phyloP scores from a whole-genome alignment of 495 filamentous ascomycete genomes.

The Penicillium cinerascens region DNA sequence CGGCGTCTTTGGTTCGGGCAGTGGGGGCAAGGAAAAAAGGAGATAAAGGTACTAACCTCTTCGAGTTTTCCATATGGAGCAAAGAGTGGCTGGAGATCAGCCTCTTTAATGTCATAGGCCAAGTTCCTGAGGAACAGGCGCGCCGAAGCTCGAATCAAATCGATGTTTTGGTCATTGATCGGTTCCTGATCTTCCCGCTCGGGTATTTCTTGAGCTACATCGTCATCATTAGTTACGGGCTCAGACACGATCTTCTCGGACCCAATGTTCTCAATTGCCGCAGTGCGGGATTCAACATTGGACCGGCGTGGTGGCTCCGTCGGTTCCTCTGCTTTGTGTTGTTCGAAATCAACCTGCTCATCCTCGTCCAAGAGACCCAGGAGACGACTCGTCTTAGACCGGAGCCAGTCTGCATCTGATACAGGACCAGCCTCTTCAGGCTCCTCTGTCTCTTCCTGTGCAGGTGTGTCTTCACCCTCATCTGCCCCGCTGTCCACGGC shows the following conservation, averaged over 20 bases:
- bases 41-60: constrained; percentile 65
- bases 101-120: constrained; percentile 72
- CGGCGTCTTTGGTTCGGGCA: not conserved
- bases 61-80: constrained; percentile 65
- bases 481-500: constrained; percentile 20
- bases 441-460: constrained; percentile 17
- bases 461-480: constrained; percentile 16
- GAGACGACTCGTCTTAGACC: constrained; percentile 86
- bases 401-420: constrained; percentile 84
- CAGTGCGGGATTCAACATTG: constrained; percentile 24
- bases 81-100: constrained; percentile 72
- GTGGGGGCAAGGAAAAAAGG: constrained; percentile 9
- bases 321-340: constrained; percentile 18
- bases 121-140: constrained; percentile 89
- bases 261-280: constrained; percentile 18
- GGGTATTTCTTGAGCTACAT: constrained; percentile 16
- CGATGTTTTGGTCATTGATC: constrained; percentile 33
- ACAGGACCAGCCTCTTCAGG: constrained; percentile 24
- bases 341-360: constrained; percentile 37
- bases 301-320: constrained; percentile 5
- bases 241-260: constrained; percentile 11
- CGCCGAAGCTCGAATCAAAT: constrained; percentile 46
- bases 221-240: constrained; percentile 15
- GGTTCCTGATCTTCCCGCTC: constrained; percentile 13
- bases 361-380: constrained; percentile 78